Conservation (phyloP, 257 asterid species). For the Sherardia arvensis region DNA sequence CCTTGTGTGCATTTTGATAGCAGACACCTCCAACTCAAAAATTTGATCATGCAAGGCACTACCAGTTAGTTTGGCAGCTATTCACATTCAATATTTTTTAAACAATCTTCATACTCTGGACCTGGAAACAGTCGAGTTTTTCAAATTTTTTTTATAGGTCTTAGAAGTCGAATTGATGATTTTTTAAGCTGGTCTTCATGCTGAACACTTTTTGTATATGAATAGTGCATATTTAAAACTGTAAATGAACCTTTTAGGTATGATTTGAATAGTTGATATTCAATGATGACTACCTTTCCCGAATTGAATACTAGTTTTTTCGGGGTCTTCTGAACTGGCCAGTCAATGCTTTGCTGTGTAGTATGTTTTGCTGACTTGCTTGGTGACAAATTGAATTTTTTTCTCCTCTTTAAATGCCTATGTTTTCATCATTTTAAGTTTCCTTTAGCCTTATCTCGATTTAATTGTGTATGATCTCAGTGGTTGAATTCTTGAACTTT, state of each 20-base stretch:
- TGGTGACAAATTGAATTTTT: not conserved
- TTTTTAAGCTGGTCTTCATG: too few relatives aligned
- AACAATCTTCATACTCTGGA: constrained; percentile 81
- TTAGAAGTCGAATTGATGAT: constrained; percentile 6
- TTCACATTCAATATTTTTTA: constrained; percentile 89
- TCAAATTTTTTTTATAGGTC: constrained; percentile 12
- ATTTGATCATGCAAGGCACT: constrained; percentile 79
- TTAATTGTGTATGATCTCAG: not conserved
- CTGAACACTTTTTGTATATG: too few relatives aligned
- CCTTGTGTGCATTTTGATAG: constrained; percentile 33
- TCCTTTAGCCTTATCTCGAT: too few relatives aligned
- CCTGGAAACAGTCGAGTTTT: constrained; percentile 69
- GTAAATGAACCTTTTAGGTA: too few relatives aligned
- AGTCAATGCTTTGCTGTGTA: not conserved
- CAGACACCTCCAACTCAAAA: constrained; percentile 90
- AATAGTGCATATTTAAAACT: too few relatives aligned
- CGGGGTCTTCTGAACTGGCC: not conserved
- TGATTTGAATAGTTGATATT: too few relatives aligned
- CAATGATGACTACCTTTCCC: too few relatives aligned
- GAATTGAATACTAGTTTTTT: not conserved
- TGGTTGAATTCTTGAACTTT: not conserved
- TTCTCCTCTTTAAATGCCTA: too few relatives aligned
- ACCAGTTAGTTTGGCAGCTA: constrained; percentile 95
- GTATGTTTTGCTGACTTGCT: too few relatives aligned
- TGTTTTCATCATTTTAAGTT: too few relatives aligned